Evolutionary conservation across 2,329 filamentous ascomycete genomes (phyloP), one percentile per base, ranked within the genome.

Genomic region (Phialophora expanda): DNA sequence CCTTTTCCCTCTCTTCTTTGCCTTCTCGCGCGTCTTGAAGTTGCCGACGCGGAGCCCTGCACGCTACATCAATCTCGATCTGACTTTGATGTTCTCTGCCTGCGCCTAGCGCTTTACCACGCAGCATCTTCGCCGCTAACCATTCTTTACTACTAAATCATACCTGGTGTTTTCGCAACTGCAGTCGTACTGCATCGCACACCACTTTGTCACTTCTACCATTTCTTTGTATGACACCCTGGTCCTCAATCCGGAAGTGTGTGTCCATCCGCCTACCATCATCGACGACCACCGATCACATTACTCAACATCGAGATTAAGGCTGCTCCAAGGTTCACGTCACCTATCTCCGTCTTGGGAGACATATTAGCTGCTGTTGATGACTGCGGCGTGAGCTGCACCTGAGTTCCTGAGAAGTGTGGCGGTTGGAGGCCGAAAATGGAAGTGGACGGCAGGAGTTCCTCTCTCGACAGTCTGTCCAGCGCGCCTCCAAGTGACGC

Each of bases 391-490:
- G 57, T 34, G 9, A 50, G 56, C 56, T 51, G 48, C 48, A 51
- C 24, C 34, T 41, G 32, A 38, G 41, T 12, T 44, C 30, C 58
- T 26, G 30, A 53, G 24, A 58, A 28, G 34, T 48, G 55, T 55
- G 50, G 55, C 34, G 22, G 61, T 38, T 22, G 22, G n/a, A 44
- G 46, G 38, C 32, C 32, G 26, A 64, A 69, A 50, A 73, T 72
- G 71, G 70, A 70, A 62, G 65, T 64, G 22, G 67, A 70, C 20
- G 57, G 41, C 26, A 54, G 70, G 60, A 72, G 70, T 66, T 73
- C 71, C 3, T 71, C 69, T 63, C 69, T 69, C 69, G 71, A 73
- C 34, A 44, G 38, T 20, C 50, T 73, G 48, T 73, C 71, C 41
- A 72, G 69, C 66, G 70, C 69, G 50, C 71, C 71, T 8, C 61